Conservation (phyloP, 164 flowering plant species). For the Nymphaea thermarum region DNA sequence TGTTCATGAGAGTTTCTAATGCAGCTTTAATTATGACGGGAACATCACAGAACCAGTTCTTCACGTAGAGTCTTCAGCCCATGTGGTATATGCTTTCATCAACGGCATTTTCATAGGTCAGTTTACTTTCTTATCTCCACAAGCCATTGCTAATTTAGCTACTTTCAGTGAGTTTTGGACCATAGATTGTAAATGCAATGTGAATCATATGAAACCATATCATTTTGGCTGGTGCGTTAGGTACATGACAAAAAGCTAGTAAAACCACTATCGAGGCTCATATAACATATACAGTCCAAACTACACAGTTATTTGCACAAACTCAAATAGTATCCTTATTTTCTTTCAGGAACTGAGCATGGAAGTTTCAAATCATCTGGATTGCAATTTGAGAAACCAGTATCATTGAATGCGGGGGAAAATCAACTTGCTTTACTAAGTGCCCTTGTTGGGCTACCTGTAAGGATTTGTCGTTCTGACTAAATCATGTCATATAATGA, state of each 20-base stretch:
- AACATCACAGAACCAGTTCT: conserved; percentile 21
- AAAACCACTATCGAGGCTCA: too few relatives aligned
- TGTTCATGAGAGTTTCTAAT: background rate
- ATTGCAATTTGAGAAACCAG: conserved; percentile 17
- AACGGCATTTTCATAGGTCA: conserved; percentile 45
- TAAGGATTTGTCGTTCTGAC: conserved; percentile 10
- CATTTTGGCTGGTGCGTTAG: too few relatives aligned
- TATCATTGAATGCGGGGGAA: conserved; percentile 31
- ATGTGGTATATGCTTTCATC: conserved; percentile 53
- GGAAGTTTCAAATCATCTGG: conserved; percentile 23
- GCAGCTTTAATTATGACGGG: conserved; percentile 30
- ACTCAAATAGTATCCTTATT: too few relatives aligned
- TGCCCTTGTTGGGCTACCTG: conserved; percentile 84
- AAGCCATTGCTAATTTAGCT: too few relatives aligned
- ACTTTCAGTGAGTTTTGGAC: too few relatives aligned
- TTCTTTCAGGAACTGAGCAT: conserved; percentile 48
- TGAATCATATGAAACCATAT: too few relatives aligned
- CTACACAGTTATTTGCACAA: too few relatives aligned
- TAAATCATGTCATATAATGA: background rate
- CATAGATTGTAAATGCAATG: too few relatives aligned
- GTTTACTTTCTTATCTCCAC: background rate
- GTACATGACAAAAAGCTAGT: too few relatives aligned
- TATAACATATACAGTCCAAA: too few relatives aligned
- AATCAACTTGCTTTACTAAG: conserved; percentile 67
- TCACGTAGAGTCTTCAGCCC: conserved; percentile 37